Evolutionary conservation across 495 filamentous ascomycete genomes (phyloP).

Genomic region (Xylaria acuta): DNA sequence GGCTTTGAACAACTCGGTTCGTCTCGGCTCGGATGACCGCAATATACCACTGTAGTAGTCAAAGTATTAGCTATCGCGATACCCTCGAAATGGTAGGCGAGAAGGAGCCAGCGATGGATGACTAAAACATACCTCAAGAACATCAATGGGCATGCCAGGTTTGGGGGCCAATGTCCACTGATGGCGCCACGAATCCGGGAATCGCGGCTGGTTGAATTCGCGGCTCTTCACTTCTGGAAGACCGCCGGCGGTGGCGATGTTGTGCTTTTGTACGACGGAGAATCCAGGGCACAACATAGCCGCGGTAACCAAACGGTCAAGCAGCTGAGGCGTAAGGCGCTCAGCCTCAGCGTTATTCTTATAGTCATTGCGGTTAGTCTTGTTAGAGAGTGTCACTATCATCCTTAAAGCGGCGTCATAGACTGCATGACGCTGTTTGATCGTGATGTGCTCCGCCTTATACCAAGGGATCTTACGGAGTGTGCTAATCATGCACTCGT

Average conservation of each 20-base stretch:
- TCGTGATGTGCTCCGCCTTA: conserved; percentile 64
- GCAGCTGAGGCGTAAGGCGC: conserved; percentile 59
- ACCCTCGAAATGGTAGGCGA: neutral
- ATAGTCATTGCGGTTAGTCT: conserved; percentile 37
- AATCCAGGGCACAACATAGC: conserved; percentile 70
- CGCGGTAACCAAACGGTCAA: conserved; percentile 63
- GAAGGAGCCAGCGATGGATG: neutral
- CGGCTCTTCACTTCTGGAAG: conserved; percentile 30
- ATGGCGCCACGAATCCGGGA: conserved; percentile 49
- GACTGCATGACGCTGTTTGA: conserved; percentile 66
- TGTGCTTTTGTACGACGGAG: conserved; percentile 65
- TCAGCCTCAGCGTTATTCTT: conserved; percentile 42
- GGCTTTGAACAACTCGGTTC: conserved; percentile 28
- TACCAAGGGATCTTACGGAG: conserved; percentile 81
- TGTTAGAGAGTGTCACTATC: conserved; percentile 38
- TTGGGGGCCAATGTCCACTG: conserved; percentile 50
- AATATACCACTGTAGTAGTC: conserved; percentile 56
- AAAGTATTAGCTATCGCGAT: neutral
- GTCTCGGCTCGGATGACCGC: conserved; percentile 57
- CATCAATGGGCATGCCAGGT: conserved; percentile 46
- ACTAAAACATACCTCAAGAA: conserved; percentile 51
- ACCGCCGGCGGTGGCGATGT: conserved; percentile 45
- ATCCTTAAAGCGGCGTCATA: conserved; percentile 60
- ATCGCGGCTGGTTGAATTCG: conserved; percentile 45
- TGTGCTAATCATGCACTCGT: conserved; percentile 76